A percentile compares a stretch with the other conserved stretches of the same genome.
Evolutionary conservation across 192 early-diverging fungal genomes (phyloP).

Genomic region (Coemansia sp.): DNA sequence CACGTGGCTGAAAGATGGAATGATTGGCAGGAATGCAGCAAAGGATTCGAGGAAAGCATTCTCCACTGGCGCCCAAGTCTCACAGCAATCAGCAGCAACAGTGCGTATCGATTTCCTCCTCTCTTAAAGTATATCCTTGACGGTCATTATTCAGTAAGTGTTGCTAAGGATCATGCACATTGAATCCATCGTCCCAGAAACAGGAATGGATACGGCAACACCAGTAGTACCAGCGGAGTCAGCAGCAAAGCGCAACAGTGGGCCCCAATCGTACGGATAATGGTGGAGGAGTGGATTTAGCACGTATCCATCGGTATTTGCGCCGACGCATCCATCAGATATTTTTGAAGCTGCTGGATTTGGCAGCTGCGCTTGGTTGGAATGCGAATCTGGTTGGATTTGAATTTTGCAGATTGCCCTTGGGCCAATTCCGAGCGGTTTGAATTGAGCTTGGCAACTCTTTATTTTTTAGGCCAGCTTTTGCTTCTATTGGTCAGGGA

Average conservation of each 20-base stretch:
- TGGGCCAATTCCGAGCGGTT: neutral
- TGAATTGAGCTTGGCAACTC: neutral
- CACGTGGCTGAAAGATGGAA: neutral
- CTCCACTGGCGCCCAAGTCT: neutral
- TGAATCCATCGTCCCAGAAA: neutral
- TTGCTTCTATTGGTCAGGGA: too few relatives aligned
- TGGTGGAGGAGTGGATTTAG: neutral
- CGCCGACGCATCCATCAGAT: neutral
- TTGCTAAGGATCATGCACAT: conserved; percentile 2
- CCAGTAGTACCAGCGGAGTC: conserved; percentile 2
- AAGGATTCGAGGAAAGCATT: neutral
- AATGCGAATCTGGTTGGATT: neutral
- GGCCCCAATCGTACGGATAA: neutral
- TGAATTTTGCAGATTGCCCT: neutral
- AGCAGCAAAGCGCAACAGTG: neutral
- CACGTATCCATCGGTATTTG: neutral
- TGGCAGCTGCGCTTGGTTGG: neutral
- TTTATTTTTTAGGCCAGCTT: too few relatives aligned
- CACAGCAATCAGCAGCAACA: neutral
- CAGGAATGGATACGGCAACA: conserved; percentile 25
- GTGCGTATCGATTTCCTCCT: conserved; percentile 11
- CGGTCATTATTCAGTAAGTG: conserved; percentile 40
- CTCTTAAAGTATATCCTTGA: conserved; percentile 20
- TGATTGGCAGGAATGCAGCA: conserved; percentile 1
- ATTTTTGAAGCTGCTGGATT: neutral